A percentile compares a stretch with the other conserved stretches of the same genome.
phyloP scores from a whole-genome alignment of 768 basidiomycete genomes.

The Rhodotorula diobovata region DNA sequence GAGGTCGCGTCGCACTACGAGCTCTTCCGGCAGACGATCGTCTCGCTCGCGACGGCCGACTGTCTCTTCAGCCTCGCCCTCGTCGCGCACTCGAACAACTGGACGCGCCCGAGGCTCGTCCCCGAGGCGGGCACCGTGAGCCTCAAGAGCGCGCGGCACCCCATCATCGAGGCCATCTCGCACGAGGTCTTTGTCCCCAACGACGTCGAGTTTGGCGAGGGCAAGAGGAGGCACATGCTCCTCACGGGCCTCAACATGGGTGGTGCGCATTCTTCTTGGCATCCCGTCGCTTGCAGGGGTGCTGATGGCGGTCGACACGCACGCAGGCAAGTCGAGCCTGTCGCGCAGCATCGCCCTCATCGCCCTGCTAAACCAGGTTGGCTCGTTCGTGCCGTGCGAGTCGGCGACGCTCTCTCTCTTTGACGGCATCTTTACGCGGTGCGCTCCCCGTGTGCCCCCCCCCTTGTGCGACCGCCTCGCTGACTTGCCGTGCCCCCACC shows the following conservation, averaged over 20 bases:
- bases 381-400: slow-evolving; percentile 75
- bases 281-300: too few relatives aligned
- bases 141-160: slow-evolving; percentile 81
- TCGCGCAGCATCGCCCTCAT: slow-evolving; percentile 75
- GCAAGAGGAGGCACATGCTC: slow-evolving; percentile 44
- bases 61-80: slow-evolving; percentile 79
- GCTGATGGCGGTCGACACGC: not conserved
- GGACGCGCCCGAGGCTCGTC: slow-evolving; percentile 70
- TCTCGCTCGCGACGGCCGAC: slow-evolving; percentile 71
- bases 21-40: slow-evolving; percentile 66
- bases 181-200: slow-evolving; percentile 84
- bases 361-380: slow-evolving; percentile 55
- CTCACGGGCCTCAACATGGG: slow-evolving; percentile 54
- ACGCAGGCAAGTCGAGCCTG: slow-evolving; percentile 71
- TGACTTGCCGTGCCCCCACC: slow-evolving; percentile 51
- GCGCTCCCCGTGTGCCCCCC: not conserved
- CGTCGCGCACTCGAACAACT: slow-evolving; percentile 69
- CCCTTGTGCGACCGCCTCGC: too few relatives aligned
- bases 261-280: slow-evolving; percentile 29
- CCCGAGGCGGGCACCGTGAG: slow-evolving; percentile 61
- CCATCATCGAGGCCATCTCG: slow-evolving; percentile 77
- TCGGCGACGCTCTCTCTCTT: slow-evolving; percentile 70
- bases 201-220: slow-evolving; percentile 62
- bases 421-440: slow-evolving; percentile 74
- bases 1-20: slow-evolving; percentile 71